Conservation (phyloP, 2,329 filamentous ascomycete species). For the Didymella keratinophila region DNA sequence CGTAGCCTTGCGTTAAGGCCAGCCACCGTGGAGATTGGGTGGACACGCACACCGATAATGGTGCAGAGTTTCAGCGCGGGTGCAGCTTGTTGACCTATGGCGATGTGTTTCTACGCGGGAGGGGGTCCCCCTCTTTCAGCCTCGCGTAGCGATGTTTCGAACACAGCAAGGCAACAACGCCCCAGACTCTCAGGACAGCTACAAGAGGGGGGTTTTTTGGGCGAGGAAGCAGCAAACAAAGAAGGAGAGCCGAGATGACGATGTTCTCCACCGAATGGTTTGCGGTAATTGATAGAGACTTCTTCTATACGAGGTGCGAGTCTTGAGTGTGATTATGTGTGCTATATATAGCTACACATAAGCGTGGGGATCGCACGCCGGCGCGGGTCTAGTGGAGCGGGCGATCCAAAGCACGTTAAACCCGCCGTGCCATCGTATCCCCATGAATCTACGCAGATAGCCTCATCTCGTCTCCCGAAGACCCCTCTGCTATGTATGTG, state of each 20-base stretch:
- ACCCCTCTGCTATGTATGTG: constrained; percentile 16
- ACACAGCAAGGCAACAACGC: constrained; percentile 6
- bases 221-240: not conserved
- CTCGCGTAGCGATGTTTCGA: constrained; percentile 7
- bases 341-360: constrained; percentile 16
- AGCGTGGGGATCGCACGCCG: constrained; percentile 18
- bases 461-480: constrained; percentile 4
- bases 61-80: constrained; percentile 2
- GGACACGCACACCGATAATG: constrained; percentile 5
- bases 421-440: constrained; percentile 7
- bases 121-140: constrained; percentile 9
- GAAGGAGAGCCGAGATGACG: not conserved
- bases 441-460: constrained; percentile 8
- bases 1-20: constrained; percentile 13
- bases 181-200: not conserved
- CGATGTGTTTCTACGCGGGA: not conserved
- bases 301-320: constrained; percentile 10
- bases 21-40: constrained; percentile 6
- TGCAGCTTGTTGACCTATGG: constrained; percentile 1
- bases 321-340: constrained; percentile 8
- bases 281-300: constrained; percentile 3
- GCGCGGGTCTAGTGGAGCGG: constrained; percentile 16
- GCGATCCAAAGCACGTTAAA: constrained; percentile 18
- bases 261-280: not conserved
- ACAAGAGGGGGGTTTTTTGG: not conserved